These are phyloP conservation scores for Penicillium paneum DNA, from an alignment of 2,329 filamentous ascomycete genomes.

Conservation along the genomic window DNA sequence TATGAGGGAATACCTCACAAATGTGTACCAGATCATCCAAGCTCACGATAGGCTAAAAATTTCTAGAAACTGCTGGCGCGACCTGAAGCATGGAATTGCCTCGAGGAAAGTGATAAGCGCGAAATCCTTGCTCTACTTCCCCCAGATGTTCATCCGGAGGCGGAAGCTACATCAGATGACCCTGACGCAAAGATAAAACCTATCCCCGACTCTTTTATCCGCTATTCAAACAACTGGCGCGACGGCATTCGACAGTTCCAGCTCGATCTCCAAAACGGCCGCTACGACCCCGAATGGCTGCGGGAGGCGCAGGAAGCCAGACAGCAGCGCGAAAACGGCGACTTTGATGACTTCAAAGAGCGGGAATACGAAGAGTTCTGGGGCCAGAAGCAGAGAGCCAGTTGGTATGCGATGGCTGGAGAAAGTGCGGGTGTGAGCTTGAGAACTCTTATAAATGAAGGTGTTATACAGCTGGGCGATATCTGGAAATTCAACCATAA, in stretches of 20 bases:
- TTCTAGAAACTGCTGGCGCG: constrained; percentile 40
- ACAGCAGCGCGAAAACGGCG: constrained; percentile 50
- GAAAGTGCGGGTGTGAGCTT: constrained; percentile 44
- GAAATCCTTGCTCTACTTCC: constrained; percentile 42
- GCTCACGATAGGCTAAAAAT: neutral
- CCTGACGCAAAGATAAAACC: constrained; percentile 35
- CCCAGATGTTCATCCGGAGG: constrained; percentile 40
- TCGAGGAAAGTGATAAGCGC: constrained; percentile 42
- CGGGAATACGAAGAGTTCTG: constrained; percentile 56
- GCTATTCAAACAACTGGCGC: constrained; percentile 50
- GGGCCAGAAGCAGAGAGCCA: constrained; percentile 52
- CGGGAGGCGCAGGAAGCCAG: constrained; percentile 54
- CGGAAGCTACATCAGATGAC: constrained; percentile 28
- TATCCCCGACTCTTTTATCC: constrained; percentile 41
- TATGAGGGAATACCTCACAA: constrained; percentile 20
- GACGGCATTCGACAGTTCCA: constrained; percentile 55
- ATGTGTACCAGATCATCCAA: neutral
- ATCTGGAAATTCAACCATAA: constrained; percentile 40
- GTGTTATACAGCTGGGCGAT: constrained; percentile 39
- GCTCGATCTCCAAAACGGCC: constrained; percentile 54
- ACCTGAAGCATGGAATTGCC: constrained; percentile 42
- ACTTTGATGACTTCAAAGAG: constrained; percentile 57
- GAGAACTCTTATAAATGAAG: constrained; percentile 34
- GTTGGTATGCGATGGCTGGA: constrained; percentile 36
- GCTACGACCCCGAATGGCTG: constrained; percentile 57